Evolutionary conservation across 768 basidiomycete species (phyloP), one percentile per base, ranked within the genome.

Genomic region (Suillus americanus): DNA sequence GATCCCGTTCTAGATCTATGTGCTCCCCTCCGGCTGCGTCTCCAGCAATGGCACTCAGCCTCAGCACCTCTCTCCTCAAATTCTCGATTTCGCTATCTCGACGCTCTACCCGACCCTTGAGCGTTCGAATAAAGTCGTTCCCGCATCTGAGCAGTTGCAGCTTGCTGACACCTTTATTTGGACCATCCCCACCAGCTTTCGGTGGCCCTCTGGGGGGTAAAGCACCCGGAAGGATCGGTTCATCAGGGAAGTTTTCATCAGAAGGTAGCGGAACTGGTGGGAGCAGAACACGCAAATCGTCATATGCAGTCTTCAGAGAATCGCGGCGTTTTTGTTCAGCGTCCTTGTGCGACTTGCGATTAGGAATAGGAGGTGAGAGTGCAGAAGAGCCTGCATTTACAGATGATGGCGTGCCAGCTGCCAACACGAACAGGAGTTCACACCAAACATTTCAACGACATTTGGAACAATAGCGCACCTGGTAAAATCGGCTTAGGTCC

Each of bases 301-400:
- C 92, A 71, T 91, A 99, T 5, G 95, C 94, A 18, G 91, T 89
- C 79, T 99, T 99, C 65, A 99, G 86, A 51, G 94, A 95, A 77
- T 99, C 97, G 10, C 97, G 89, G 53, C 97, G 90, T 74, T 96
- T 95, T 75, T 99, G 97, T 77, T 99, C 97, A 6, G 97, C 97
- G 14, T 89, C 92, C 78, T 98, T 99, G 78, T 99, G 93, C 8
- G 92, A 92, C 35, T 89, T 89, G 75, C 93, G 94, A 65, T 87
- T 85, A 41, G 82, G 82, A 35, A 77, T 78, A 48, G 76, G 75
- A 51, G 72, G 85, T 67, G 73, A 69, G 48, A 73, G 25, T 9
- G 71, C 48, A 3, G 71, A 69, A 25, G 76, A 67, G 25, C 73
- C 37, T 16, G 69, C 56, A 37, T 70, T 74, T 25, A 75, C 64